These are phyloP conservation scores for Yamadazyma tumulicola DNA, from an alignment of 805 yeast genomes.

Conservation along the genomic window DNA sequence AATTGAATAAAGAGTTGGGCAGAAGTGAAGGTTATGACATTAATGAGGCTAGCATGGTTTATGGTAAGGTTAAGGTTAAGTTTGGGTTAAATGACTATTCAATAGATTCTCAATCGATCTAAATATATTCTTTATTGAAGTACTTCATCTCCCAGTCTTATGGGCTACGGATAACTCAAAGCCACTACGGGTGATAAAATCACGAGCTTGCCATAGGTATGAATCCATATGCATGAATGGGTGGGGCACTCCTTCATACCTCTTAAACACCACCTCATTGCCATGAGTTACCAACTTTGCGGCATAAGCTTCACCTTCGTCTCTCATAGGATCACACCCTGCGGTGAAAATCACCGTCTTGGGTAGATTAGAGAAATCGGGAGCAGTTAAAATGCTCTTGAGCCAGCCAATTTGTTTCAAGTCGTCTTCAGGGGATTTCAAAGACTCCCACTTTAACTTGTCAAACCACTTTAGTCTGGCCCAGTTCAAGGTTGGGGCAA, in stretches of 20 bases:
- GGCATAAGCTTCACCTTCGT: conserved; percentile 29
- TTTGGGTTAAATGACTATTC: conserved; percentile 6
- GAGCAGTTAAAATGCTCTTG: conserved; percentile 23
- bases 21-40: neutral
- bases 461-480: conserved; percentile 27
- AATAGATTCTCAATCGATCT: conserved; percentile 1
- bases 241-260: conserved; percentile 30
- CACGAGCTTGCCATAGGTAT: conserved; percentile 24
- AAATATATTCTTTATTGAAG: neutral
- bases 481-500: conserved; percentile 31
- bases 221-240: conserved; percentile 33
- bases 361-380: conserved; percentile 21
- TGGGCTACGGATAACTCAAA: conserved; percentile 26
- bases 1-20: neutral
- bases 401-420: conserved; percentile 26
- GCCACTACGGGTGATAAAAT: conserved; percentile 23
- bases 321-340: conserved; percentile 30
- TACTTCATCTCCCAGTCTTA: neutral
- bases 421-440: conserved; percentile 13
- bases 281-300: conserved; percentile 20
- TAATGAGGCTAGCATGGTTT: neutral
- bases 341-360: conserved; percentile 27
- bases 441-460: conserved; percentile 23
- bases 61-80: neutral
- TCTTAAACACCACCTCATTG: conserved; percentile 22